These are phyloP conservation scores for Rhizoctonia solani DNA, from an alignment of 1,284 basidiomycete species.

Conservation along the genomic window DNA sequence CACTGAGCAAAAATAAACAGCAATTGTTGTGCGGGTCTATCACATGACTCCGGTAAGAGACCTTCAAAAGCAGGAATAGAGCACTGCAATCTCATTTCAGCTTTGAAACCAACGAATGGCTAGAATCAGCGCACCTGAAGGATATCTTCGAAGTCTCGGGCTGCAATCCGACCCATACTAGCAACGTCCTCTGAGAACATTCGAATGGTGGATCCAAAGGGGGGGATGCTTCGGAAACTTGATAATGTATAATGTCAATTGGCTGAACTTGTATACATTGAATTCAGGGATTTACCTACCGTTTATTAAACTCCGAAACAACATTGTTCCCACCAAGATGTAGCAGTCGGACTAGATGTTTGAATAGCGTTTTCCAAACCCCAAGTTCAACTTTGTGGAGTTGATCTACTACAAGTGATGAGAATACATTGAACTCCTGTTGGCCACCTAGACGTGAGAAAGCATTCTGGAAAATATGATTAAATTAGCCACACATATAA, in stretches of 20 bases:
- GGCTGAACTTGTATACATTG: background rate
- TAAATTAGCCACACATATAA: background rate
- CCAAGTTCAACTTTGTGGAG: conserved; percentile 44
- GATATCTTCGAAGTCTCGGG: conserved; percentile 35
- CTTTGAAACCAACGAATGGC: too few relatives aligned
- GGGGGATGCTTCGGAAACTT: conserved; percentile 35
- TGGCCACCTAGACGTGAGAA: conserved; percentile 35
- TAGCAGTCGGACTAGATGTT: conserved; percentile 47
- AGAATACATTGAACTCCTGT: background rate
- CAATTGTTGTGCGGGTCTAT: conserved; percentile 42
- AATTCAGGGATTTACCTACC: background rate
- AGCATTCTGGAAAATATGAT: conserved; percentile 43
- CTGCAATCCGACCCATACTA: conserved; percentile 28
- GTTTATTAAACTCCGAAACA: conserved; percentile 4
- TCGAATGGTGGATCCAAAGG: conserved; percentile 34
- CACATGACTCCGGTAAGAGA: conserved; percentile 42
- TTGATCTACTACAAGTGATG: conserved; percentile 40
- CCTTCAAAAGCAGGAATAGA: conserved; percentile 47
- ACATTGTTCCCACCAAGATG: conserved; percentile 38
- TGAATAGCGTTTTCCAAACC: conserved; percentile 42
- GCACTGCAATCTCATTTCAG: conserved; percentile 42
- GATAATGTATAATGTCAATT: too few relatives aligned
- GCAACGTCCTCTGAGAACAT: conserved; percentile 33
- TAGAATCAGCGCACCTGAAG: too few relatives aligned
- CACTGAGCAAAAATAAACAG: conserved; percentile 44